Percentiles rank a stretch among this genome's conserved stretches.
These are phyloP conservation scores for Penstemon barbatus DNA, from an alignment of 257 asterid genomes.

Conservation along the genomic window DNA sequence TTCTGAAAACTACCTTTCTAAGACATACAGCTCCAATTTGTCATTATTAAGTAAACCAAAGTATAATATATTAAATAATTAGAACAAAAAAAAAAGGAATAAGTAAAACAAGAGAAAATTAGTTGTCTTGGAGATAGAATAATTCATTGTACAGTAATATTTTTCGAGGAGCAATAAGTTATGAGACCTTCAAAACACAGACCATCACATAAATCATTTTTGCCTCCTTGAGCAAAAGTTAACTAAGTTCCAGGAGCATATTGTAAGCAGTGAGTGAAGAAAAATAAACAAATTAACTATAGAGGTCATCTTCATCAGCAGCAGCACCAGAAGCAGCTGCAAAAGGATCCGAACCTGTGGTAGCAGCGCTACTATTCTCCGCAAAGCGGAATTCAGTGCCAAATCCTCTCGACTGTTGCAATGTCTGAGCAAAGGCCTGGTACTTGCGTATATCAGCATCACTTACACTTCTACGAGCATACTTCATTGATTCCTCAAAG, in stretches of 20 bases:
- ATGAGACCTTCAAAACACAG: constrained; percentile 13
- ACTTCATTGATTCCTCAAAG: constrained; percentile 60
- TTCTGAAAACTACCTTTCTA: too few relatives aligned
- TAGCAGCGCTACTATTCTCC: constrained; percentile 24
- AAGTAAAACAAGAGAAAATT: too few relatives aligned
- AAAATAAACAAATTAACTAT: constrained; percentile 28
- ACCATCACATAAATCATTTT: not conserved
- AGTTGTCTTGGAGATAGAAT: too few relatives aligned
- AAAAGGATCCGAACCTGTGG: constrained; percentile 56
- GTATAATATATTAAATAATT: too few relatives aligned
- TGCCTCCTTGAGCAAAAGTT: not conserved
- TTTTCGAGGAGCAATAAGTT: not conserved
- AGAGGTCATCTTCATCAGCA: constrained; percentile 55
- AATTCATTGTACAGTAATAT: not conserved
- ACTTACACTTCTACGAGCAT: too few relatives aligned
- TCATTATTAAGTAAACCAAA: too few relatives aligned
- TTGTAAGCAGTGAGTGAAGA: not conserved
- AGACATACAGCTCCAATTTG: too few relatives aligned
- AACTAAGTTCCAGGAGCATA: not conserved
- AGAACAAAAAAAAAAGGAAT: too few relatives aligned
- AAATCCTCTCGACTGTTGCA: too few relatives aligned
- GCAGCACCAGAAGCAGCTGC: constrained; percentile 40
- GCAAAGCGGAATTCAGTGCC: too few relatives aligned
- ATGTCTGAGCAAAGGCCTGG: too few relatives aligned
- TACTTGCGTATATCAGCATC: too few relatives aligned